Base-by-base conservation (phyloP, 495 filamentous ascomycete genomes). In the Rhypophila decipiens region DNA sequence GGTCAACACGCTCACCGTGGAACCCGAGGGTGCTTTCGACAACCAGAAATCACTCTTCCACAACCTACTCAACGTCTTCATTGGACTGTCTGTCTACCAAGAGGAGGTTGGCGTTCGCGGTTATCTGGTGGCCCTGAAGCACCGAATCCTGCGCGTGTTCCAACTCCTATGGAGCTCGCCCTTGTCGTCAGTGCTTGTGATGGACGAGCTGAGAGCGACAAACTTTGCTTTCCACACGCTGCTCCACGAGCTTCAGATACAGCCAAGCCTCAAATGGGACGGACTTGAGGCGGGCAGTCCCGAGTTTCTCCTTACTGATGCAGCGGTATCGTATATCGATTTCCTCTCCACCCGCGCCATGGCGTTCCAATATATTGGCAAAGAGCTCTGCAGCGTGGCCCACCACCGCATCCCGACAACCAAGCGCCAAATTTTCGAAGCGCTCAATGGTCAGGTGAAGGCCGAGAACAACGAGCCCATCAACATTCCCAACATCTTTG, bases 81-180 rank as follows among this genome's bases (percentile, higher is more conserved):
- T 88, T 19, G 71, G 72, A 22, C 77, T 83, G 29, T 83, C 84
- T 1, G 71, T 80, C 13, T 70, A 67, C 4, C 61, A 83, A 43
- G 82, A 80, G n/a, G 76, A 73, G 19, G 61, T 60, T 15, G 71
- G 65, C n/a, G 64, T 88, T 58, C 57, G 79, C 9, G 75, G 79
- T n/a, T 94, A 86, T 84, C 74, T 85, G 33, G 66, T 88, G 18
- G 72, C 71, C 35, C 60, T 96, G 22, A 93, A 86, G 53, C 77
- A 83, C 31, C 80, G 84, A 49, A 83, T 84, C 38, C 75, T 90
- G 54, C 84, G 88, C 44, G 75, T 97, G 9, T 64, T 99, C 24
- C 79, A 81, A 51, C 73, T 85, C 41, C 70, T 99, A 9, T 96
- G 90, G 88, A 80, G 72, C 35, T 88, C 91, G 22, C 83, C 87